A percentile compares a stretch with the other conserved stretches of the same genome.
phyloP scores from a whole-genome alignment of 495 filamentous ascomycete genomes.

The Jackrogersella minutella region DNA sequence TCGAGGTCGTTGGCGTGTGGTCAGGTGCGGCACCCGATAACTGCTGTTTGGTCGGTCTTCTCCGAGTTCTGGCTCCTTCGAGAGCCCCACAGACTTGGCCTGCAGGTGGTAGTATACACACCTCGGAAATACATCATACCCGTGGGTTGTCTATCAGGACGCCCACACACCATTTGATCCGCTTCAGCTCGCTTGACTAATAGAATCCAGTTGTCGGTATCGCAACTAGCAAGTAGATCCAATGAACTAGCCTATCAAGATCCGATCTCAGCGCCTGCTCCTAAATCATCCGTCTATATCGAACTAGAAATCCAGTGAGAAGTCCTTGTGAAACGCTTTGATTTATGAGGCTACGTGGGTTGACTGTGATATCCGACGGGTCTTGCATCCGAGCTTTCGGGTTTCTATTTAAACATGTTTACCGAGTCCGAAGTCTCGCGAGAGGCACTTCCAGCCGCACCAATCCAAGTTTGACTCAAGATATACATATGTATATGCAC shows the following conservation, averaged over 20 bases:
- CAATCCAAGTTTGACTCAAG: background rate
- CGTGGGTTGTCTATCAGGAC: conserved; percentile 18
- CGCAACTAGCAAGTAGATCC: conserved; percentile 21
- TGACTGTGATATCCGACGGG: conserved; percentile 8
- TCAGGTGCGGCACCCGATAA: conserved; percentile 38
- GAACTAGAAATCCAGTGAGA: conserved; percentile 1
- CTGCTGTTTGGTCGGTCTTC: conserved; percentile 39
- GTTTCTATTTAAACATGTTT: conserved; percentile 22
- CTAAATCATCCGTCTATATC: background rate
- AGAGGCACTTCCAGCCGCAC: background rate
- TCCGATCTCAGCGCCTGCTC: background rate
- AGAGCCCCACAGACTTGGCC: conserved; percentile 32
- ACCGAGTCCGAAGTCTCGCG: background rate
- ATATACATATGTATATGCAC: background rate
- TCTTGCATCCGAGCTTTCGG: conserved; percentile 9
- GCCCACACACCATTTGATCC: conserved; percentile 7
- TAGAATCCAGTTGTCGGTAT: conserved; percentile 33
- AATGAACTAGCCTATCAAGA: conserved; percentile 9
- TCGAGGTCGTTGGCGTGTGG: conserved; percentile 21
- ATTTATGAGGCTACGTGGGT: conserved; percentile 14
- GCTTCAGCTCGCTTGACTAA: conserved; percentile 29
- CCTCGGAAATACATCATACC: conserved; percentile 3
- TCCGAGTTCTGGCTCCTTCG: conserved; percentile 29
- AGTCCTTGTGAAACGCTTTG: background rate
- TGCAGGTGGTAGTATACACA: conserved; percentile 29